Base-by-base conservation (phyloP, 139 green algal species). In the Chlorella sp. region DNA sequence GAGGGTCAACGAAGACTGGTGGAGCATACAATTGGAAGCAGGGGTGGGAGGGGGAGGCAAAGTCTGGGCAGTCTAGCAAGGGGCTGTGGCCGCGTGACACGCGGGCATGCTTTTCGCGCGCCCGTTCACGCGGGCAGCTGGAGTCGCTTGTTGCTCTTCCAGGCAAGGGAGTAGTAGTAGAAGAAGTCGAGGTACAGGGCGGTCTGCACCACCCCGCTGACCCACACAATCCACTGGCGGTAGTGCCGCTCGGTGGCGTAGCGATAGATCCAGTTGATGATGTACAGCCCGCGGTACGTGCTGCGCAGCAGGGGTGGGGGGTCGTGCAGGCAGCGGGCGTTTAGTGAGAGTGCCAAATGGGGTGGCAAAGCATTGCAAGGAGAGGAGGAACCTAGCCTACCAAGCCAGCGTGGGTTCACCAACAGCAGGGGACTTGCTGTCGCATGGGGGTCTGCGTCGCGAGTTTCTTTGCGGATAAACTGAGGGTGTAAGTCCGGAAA, bases 231-330 rank as follows among this genome's bases (percentile, higher is more conserved):
- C 95, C 96, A 99, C 87, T 99, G 97, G 48, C 93, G 90, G 92
- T 99, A 99, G 71, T 95, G 88, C 5, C 93, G 91, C 92, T 99
- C 98, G 32, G 97, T 99, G 77, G 96, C 90, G 90, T 95, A 99
- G 12, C 98, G 93, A 92, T 99, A 99, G 68, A 99, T 97, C 98
- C 98, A 99, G 95, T 99, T 99, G n/a, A 99, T 81, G 77, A 99
- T 97, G 91, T 99, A 99, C 30, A 99, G 91, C 16, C 71, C 96
- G 15, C 98, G 95, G 87, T 99, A 99, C 32, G 94, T 92, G 81
- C 95, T 97, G 94, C 77, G 30, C 15, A 0, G 76, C 71, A 64
- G 28, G 30, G 5, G 48, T 14, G 76, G 34, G 76, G 34, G 60
- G 30, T 11, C 42, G 71, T 71, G 64, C 21, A 71, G 64, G 7